These are phyloP conservation scores for Russula abietina DNA, from an alignment of 768 basidiomycete genomes.

Conservation along the genomic window DNA sequence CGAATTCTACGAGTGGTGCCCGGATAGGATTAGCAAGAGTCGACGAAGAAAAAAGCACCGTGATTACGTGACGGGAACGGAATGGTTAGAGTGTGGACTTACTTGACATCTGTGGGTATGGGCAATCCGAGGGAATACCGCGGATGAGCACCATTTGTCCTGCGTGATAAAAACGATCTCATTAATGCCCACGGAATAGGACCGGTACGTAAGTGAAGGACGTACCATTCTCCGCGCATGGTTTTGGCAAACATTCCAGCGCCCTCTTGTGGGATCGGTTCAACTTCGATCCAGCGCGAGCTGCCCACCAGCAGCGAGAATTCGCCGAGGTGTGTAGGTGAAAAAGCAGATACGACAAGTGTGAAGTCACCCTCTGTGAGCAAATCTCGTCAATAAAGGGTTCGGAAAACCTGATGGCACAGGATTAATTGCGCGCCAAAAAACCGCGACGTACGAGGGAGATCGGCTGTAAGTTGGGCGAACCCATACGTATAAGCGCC, in stretches of 20 bases:
- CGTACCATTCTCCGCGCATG: slow-evolving; percentile 70
- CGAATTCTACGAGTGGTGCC: slow-evolving; percentile 46
- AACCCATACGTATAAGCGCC: slow-evolving; percentile 80
- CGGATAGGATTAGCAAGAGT: not conserved
- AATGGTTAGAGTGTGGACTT: slow-evolving; percentile 23
- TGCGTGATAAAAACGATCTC: slow-evolving; percentile 38
- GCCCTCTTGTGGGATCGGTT: slow-evolving; percentile 73
- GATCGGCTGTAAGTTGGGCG: slow-evolving; percentile 45
- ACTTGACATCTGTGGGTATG: slow-evolving; percentile 53
- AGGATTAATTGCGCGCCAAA: slow-evolving; percentile 15
- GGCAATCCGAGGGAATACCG: slow-evolving; percentile 55
- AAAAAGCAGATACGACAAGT: slow-evolving; percentile 79
- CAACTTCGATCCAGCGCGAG: slow-evolving; percentile 53
- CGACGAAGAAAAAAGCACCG: not conserved
- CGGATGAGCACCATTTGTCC: slow-evolving; percentile 63
- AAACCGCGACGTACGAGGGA: slow-evolving; percentile 43
- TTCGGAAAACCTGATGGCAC: not conserved
- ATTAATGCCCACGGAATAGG: too few relatives aligned
- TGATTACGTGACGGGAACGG: not conserved
- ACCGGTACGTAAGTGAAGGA: not conserved
- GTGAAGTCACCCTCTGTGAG: slow-evolving; percentile 73
- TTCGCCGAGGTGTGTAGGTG: slow-evolving; percentile 58
- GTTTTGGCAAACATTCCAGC: slow-evolving; percentile 82
- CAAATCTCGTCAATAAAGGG: not conserved
- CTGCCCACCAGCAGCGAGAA: slow-evolving; percentile 64